Base-by-base conservation (phyloP, 495 filamentous ascomycete genomes). In the Letharia lupina region DNA sequence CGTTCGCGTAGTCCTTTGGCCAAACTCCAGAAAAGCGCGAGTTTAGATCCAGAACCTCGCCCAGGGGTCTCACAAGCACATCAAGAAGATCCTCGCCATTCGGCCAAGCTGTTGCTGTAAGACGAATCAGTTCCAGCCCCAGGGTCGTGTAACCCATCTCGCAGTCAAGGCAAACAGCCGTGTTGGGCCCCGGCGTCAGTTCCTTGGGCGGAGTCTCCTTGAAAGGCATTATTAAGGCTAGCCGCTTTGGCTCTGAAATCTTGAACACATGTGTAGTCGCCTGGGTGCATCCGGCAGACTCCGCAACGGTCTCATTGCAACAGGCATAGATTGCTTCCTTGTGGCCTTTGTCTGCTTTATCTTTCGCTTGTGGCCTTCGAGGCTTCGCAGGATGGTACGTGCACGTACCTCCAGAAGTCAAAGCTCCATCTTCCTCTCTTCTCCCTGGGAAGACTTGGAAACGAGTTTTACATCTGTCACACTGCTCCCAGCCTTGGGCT, bases 361-460 rank as follows among this genome's bases (percentile, higher is more conserved):
- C 73, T 74, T 75, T 68, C 63, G 79, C 65, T 23, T 40, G 61
- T 61, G 86, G 83, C 40, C 77, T 82, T 44, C 86, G 78, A 7
- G 80, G 70, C 68, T 85, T 88, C 12, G 85, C 90, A 52, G 82
- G 87, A 73, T 98, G 94, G 73, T 91, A 86, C 1, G 76, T 84
- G 76, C 94, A 99, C 28, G 74, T 71, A 0, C 93, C 92, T 41
- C 89, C 88, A 6, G 83, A 86, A 0, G 93, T 82, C 48, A 97
- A 79, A 3, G 86, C 83, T 3, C 93, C 94, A 70, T 98, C 94
- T 63, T 84, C 83, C 62, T 84, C 82, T 59, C 91, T 82, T 44
- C 94, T 87, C 20, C 91, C 91, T 10, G 93, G 91, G 70, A 95
- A 98, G 20, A 96, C 91, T 74, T 96, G 91, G 71, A 99, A 98